Conservation (phyloP, 2,329 filamentous ascomycete genomes). For the Calonectria fujianensis region DNA sequence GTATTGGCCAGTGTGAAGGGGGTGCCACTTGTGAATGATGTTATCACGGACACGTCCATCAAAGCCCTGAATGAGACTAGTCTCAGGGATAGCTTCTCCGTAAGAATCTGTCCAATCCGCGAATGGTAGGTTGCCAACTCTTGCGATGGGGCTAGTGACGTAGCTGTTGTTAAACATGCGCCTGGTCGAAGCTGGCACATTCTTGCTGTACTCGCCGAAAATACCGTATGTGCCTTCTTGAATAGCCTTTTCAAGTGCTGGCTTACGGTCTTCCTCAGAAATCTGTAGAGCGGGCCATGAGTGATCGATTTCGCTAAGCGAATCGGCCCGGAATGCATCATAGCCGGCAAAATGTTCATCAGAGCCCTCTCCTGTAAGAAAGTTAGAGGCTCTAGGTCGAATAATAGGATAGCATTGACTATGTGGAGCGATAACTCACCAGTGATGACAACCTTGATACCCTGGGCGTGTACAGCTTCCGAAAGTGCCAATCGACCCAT, state of each 20-base stretch:
- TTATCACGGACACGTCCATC: constrained; percentile 11
- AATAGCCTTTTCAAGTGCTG: background rate
- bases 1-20: constrained; percentile 13
- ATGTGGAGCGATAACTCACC: background rate
- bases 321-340: constrained; percentile 8
- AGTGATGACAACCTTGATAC: constrained; percentile 13
- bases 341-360: constrained; percentile 12
- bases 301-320: constrained; percentile 3
- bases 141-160: constrained; percentile 6
- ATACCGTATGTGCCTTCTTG: constrained; percentile 14
- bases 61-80: constrained; percentile 1
- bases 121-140: constrained; percentile 8
- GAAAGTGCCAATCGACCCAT: constrained; percentile 7
- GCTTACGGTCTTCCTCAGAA: background rate
- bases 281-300: constrained; percentile 3
- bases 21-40: constrained; percentile 7
- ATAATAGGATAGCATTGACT: background rate
- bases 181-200: background rate
- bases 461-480: constrained; percentile 8
- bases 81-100: background rate
- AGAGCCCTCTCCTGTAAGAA: background rate
- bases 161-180: constrained; percentile 19
- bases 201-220: constrained; percentile 21
- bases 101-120: constrained; percentile 3
- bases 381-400: background rate